Conservation (phyloP, 2,329 filamentous ascomycete species). For the Didymella segeticola region DNA sequence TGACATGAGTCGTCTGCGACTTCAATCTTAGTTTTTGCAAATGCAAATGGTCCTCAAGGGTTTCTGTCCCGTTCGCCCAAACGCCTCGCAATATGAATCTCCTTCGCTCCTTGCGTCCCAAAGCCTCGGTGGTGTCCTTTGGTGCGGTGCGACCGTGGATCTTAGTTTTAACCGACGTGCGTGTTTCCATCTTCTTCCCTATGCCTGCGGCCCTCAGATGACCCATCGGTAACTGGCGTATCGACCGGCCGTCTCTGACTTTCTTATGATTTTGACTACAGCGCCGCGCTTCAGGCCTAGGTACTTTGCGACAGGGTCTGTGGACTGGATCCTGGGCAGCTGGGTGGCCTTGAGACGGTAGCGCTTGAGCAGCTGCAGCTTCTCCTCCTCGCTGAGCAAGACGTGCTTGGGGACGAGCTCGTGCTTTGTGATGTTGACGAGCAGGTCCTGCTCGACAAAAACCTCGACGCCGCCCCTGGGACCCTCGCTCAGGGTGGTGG, state of each 20-base stretch:
- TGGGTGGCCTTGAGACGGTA: constrained; percentile 98
- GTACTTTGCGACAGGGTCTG: constrained; percentile 92
- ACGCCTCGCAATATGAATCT: constrained; percentile 40
- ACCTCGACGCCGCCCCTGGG: constrained; percentile 91
- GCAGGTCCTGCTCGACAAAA: constrained; percentile 92
- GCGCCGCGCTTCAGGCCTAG: constrained; percentile 87
- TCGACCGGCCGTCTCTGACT: constrained; percentile 91
- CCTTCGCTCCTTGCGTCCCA: constrained; percentile 5
- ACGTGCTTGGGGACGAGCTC: constrained; percentile 95
- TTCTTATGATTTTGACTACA: constrained; percentile 98
- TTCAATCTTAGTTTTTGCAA: constrained; percentile 17
- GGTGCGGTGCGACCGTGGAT: too few relatives aligned
- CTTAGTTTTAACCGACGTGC: too few relatives aligned
- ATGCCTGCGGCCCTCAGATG: constrained; percentile 41
- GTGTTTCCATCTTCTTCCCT: too few relatives aligned
- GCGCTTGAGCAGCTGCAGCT: constrained; percentile 80
- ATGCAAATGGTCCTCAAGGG: constrained; percentile 18
- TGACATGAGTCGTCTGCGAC: background rate
- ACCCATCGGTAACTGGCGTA: constrained; percentile 92
- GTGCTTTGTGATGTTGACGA: constrained; percentile 98
- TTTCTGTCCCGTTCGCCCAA: constrained; percentile 33
- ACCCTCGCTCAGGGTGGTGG: constrained; percentile 36
- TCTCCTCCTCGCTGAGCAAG: constrained; percentile 88
- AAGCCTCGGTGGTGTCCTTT: background rate
- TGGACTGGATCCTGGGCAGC: constrained; percentile 87